Evolutionary conservation across 2,329 filamentous ascomycete species (phyloP).

Genomic region (Cercospora sp.): DNA sequence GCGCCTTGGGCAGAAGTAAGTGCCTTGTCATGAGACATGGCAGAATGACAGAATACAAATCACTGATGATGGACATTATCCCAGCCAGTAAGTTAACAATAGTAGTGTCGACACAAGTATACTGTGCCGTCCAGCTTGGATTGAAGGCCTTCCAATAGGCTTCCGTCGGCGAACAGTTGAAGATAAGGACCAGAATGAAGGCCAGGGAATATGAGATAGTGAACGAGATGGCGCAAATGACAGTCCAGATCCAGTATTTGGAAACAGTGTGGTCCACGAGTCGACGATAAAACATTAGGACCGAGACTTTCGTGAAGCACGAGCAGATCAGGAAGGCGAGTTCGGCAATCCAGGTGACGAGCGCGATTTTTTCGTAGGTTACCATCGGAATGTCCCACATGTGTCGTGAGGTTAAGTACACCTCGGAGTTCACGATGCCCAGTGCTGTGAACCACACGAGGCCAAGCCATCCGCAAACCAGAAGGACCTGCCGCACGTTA

Average conservation of each 20-base stretch:
- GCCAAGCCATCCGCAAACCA: conserved; percentile 31
- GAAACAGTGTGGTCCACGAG: conserved; percentile 42
- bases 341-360: conserved; percentile 40
- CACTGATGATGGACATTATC: conserved; percentile 43
- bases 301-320: conserved; percentile 41
- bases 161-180: conserved; percentile 44
- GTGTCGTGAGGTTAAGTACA: conserved; percentile 39
- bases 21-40: conserved; percentile 50
- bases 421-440: conserved; percentile 28
- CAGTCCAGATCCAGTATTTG: conserved; percentile 41
- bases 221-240: conserved; percentile 43
- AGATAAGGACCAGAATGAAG: conserved; percentile 40
- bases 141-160: conserved; percentile 47
- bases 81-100: conserved; percentile 44
- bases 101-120: conserved; percentile 43
- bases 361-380: conserved; percentile 25
- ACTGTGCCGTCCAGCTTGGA: conserved; percentile 38
- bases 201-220: conserved; percentile 43
- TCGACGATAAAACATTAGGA: conserved; percentile 48
- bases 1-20: conserved; percentile 45
- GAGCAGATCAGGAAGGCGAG: conserved; percentile 38
- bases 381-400: conserved; percentile 40
- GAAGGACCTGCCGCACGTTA: conserved; percentile 23
- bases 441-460: conserved; percentile 30
- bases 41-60: conserved; percentile 45